These are phyloP conservation scores for Calocera cornea DNA, from an alignment of 768 basidiomycete genomes.

Conservation along the genomic window DNA sequence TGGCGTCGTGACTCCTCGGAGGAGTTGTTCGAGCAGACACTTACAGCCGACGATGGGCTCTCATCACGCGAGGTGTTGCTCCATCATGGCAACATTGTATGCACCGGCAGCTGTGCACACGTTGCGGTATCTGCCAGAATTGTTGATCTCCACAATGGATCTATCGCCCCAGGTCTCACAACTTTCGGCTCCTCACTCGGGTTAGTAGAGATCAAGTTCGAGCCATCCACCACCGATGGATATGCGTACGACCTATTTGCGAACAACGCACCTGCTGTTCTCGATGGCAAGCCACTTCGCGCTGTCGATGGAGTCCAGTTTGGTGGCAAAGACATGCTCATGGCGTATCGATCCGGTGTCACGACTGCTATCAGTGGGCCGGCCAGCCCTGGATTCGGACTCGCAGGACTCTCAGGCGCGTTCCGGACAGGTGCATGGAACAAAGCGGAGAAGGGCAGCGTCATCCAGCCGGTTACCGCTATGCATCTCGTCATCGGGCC, in stretches of 20 bases:
- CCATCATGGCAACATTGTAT: constrained; percentile 3
- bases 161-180: neutral
- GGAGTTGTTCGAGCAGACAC: neutral
- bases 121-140: neutral
- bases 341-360: constrained; percentile 66
- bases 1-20: neutral
- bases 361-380: constrained; percentile 56
- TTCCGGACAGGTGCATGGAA: constrained; percentile 48
- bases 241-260: constrained; percentile 38
- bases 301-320: constrained; percentile 67
- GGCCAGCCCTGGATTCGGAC: constrained; percentile 39
- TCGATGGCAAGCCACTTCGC: constrained; percentile 15
- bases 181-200: constrained; percentile 31
- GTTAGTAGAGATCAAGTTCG: constrained; percentile 50
- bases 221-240: constrained; percentile 57
- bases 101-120: neutral
- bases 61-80: constrained; percentile 7
- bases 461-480: constrained; percentile 47
- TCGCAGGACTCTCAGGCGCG: constrained; percentile 43
- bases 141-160: neutral
- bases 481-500: constrained; percentile 51
- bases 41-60: neutral
- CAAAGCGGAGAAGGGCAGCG: constrained; percentile 46
- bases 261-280: constrained; percentile 27
- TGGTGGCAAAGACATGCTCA: constrained; percentile 53